Base-by-base conservation (phyloP, 306 rosid species). In the Senna tora region DNA sequence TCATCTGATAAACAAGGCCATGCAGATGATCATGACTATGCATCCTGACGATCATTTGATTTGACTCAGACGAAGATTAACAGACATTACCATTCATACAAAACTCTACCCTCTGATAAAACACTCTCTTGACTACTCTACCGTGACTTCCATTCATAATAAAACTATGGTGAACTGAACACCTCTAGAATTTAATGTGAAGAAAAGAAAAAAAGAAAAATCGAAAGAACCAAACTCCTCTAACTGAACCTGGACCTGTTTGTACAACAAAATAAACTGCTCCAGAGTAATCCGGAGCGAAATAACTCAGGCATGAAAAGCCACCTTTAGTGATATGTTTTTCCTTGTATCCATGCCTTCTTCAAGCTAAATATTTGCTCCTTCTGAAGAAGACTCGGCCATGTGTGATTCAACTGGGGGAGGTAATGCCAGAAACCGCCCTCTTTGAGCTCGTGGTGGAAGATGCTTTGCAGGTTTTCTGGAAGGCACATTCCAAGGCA, bases 401-500 rank as follows among this genome's bases (percentile, higher is more conserved):
- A 11, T 65, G 52, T 56, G 83, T 59, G 84, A 74, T 46, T 84
- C 89, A 5, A 67, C 65, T 0, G 90, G 80, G 45, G 97, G 72
- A 51, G 96, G 75, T 63, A 86, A 71, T 28, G 87, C 84, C 73
- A 86, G 77, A 65, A 84, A 83, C 50, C 91, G 84, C 2, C 89
- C 96, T 74, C 57, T 91, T 17, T 87, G 94, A 61, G 97, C 97
- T 1, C 97, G 96, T 0, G 97, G 98, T 17, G 98, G 97, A 75
- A 93, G 88, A 80, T 89, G 92, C 79, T 88, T 87, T 47, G 90
- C 80, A 17, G 85, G 90, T 75, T 83, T 94, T 72, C 90, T 86
- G 39, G 97, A 67, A 42, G 83, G 74, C 69, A 73, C 81, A 54
- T 91, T 82, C 97, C 95, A 91, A 6, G 98, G 98, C 72, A 93